Evolutionary conservation across 495 filamentous ascomycete genomes (phyloP).

Genomic region (Talaromyces stipitatus): DNA sequence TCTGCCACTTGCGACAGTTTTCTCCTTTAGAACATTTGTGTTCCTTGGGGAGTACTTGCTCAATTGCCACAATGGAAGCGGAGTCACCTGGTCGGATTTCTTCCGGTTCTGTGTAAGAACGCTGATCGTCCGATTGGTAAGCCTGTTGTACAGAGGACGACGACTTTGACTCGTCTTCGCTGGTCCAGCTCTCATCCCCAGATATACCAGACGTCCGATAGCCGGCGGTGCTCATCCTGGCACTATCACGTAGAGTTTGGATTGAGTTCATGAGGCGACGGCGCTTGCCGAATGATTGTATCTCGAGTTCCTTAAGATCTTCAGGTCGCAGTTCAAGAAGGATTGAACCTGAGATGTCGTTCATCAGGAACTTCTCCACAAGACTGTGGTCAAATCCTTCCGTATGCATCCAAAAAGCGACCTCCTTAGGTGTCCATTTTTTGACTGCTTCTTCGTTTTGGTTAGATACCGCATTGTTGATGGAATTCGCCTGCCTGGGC

Average conservation of each 20-base stretch:
- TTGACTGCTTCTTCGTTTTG: constrained; percentile 50
- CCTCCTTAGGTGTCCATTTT: constrained; percentile 64
- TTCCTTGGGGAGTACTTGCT: constrained; percentile 74
- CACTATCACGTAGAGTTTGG: constrained; percentile 56
- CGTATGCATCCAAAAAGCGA: constrained; percentile 75
- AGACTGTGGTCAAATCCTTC: constrained; percentile 63
- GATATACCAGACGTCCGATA: too few species aligned
- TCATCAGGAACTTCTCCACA: constrained; percentile 75
- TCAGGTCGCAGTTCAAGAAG: constrained; percentile 81
- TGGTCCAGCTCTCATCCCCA: too few species aligned
- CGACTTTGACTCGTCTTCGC: too few species aligned
- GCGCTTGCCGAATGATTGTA: constrained; percentile 87
- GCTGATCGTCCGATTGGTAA: too few species aligned
- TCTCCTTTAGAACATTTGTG: constrained; percentile 90
- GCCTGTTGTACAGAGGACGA: too few species aligned
- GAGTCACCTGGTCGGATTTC: constrained; percentile 72
- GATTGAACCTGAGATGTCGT: constrained; percentile 85
- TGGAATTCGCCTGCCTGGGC: constrained; percentile 15
- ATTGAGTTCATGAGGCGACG: constrained; percentile 83
- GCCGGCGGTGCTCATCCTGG: too few species aligned
- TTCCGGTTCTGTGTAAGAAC: constrained; percentile 31
- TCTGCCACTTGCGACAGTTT: constrained; percentile 72
- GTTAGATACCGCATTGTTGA: constrained; percentile 37
- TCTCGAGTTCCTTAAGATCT: constrained; percentile 88
- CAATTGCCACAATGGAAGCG: constrained; percentile 86